A percentile compares a stretch with the other conserved stretches of the same genome.
phyloP scores from a whole-genome alignment of 805 yeast genomes.

The Aciculoconidium aculeatum region DNA sequence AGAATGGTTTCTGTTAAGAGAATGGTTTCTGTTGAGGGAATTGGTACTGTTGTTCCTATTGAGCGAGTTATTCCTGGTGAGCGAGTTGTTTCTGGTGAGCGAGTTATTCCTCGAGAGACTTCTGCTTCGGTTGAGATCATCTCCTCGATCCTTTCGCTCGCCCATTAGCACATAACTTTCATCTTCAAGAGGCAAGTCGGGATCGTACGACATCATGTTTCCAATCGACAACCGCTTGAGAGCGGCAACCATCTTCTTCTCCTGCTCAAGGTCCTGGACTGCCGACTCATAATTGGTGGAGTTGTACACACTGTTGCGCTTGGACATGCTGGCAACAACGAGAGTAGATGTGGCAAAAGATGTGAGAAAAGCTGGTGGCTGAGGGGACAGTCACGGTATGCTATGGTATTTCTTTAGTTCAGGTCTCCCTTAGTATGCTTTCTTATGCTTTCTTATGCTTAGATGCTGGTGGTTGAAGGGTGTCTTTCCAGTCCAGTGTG shows the following conservation, averaged over 20 bases:
- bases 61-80: conserved; percentile 1
- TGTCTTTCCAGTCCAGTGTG: no score
- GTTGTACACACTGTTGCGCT: conserved; percentile 1
- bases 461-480: no score
- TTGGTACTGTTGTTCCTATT: no score
- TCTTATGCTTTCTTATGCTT: no score
- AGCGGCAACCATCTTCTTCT: conserved; percentile 66
- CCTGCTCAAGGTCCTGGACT: conserved; percentile 71
- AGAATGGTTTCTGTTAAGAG: no score
- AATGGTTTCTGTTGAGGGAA: no score
- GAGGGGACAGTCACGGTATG: not conserved
- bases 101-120: conserved; percentile 4
- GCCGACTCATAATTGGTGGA: conserved; percentile 40
- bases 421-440: no score
- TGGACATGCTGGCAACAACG: no score
- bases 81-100: conserved; percentile 2
- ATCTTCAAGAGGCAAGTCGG: conserved; percentile 55
- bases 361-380: not conserved
- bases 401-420: no score
- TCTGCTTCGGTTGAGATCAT: conserved; percentile 3
- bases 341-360: not conserved
- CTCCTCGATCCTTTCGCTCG: conserved; percentile 8
- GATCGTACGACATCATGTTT: conserved; percentile 53
- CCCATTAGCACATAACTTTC: conserved; percentile 23
- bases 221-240: conserved; percentile 72